Percentiles rank a stretch among this genome's conserved stretches.
These are phyloP conservation scores for Talaromyces atroroseus DNA, from an alignment of 2,329 filamentous ascomycete species.

Conservation along the genomic window DNA sequence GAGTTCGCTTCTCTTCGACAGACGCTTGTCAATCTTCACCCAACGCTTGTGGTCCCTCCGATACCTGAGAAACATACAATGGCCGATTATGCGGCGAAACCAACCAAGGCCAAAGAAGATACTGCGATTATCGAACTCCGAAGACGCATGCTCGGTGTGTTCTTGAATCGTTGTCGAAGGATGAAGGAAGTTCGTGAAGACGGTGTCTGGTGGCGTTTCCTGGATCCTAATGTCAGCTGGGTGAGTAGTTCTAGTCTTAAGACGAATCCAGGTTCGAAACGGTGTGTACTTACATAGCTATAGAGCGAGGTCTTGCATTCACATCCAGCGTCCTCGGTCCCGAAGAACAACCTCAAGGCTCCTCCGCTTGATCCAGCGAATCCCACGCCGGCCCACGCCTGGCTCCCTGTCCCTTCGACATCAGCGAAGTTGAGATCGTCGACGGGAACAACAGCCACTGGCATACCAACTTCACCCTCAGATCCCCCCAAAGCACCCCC, in stretches of 20 bases:
- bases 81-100: constrained; percentile 96
- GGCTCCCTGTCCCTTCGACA: constrained; percentile 75
- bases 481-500: constrained; percentile 32
- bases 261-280: background rate
- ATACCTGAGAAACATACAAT: constrained; percentile 99
- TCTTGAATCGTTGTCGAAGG: constrained; percentile 83
- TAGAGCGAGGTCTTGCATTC: constrained; percentile 94
- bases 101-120: constrained; percentile 96
- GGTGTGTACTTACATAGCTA: constrained; percentile 21
- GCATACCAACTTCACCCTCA: constrained; percentile 52
- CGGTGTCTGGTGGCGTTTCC: constrained; percentile 94
- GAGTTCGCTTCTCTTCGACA: constrained; percentile 90
- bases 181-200: constrained; percentile 92
- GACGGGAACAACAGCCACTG: constrained; percentile 40
- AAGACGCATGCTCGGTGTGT: constrained; percentile 95
- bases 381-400: constrained; percentile 77
- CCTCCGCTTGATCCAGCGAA: constrained; percentile 96
- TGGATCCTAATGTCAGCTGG: constrained; percentile 98
- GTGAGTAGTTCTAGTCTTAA: constrained; percentile 46
- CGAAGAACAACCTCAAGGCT: constrained; percentile 89
- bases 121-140: constrained; percentile 92
- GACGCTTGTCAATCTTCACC: constrained; percentile 84
- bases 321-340: constrained; percentile 81
- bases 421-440: constrained; percentile 75
- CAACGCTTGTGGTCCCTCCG: constrained; percentile 89